A percentile compares a stretch with the other conserved stretches of the same genome.
Evolutionary conservation across 345 rosid genomes (phyloP).

Genomic region (Bretschneidera sinensis): DNA sequence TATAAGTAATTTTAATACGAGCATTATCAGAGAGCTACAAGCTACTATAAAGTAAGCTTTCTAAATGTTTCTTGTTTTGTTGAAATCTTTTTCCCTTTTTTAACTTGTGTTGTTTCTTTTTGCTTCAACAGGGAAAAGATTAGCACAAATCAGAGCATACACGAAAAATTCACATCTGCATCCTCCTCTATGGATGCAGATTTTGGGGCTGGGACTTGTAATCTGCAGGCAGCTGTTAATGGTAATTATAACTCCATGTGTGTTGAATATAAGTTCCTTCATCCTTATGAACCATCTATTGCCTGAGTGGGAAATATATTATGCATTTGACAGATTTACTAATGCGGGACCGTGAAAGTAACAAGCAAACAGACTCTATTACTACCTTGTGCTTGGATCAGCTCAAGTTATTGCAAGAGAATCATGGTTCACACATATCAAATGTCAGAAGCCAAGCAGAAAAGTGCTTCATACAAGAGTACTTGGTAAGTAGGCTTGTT

Average conservation of each 20-base stretch:
- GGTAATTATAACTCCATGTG: slow-evolving; percentile 32
- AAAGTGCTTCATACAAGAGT: slow-evolving; percentile 64
- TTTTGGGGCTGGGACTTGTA: slow-evolving; percentile 36
- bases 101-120: background rate
- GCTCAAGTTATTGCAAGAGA: slow-evolving; percentile 49
- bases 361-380: slow-evolving; percentile 51
- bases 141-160: slow-evolving; percentile 26
- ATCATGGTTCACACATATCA: slow-evolving; percentile 49
- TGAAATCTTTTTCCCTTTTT: background rate
- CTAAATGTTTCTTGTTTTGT: background rate
- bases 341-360: slow-evolving; percentile 44
- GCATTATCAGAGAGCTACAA: slow-evolving; percentile 31
- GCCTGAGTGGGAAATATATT: background rate
- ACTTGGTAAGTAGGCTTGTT: slow-evolving; percentile 44
- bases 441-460: slow-evolving; percentile 59
- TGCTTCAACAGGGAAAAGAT: slow-evolving; percentile 43
- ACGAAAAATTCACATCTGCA: slow-evolving; percentile 41
- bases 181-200: slow-evolving; percentile 42
- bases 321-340: slow-evolving; percentile 44
- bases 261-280: background rate
- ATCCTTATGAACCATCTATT: background rate
- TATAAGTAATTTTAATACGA: slow-evolving; percentile 26
- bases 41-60: slow-evolving; percentile 29
- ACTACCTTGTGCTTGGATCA: slow-evolving; percentile 43
- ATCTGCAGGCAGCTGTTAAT: slow-evolving; percentile 37